A percentile compares a stretch with the other conserved stretches of the same genome.
Conservation (phyloP, 1,284 basidiomycete genomes). For the Melampsora americana region DNA sequence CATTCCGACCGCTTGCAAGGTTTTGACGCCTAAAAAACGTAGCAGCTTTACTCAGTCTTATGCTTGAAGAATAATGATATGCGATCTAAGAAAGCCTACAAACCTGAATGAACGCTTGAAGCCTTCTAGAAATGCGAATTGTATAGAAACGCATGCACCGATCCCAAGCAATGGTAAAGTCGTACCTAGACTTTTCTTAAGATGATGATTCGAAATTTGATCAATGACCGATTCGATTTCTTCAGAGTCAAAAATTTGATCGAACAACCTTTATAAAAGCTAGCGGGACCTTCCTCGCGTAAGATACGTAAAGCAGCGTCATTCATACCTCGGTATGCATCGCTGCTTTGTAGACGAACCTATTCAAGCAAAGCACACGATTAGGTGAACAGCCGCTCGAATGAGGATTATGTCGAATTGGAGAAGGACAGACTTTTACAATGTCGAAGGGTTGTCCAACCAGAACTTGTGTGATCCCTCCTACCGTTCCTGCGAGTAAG, state of each 20-base stretch:
- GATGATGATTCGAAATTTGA: not conserved
- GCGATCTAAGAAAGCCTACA: not conserved
- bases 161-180: conserved; percentile 89
- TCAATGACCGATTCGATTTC: not conserved
- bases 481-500: conserved; percentile 75
- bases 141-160: conserved; percentile 90
- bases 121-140: conserved; percentile 88
- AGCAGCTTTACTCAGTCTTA: not conserved
- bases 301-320: conserved; percentile 83
- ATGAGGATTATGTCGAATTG: not conserved
- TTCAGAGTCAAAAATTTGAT: not conserved
- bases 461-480: conserved; percentile 83
- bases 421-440: conserved; percentile 67
- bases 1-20: not conserved
- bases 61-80: not conserved
- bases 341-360: conserved; percentile 82
- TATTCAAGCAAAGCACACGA: not conserved
- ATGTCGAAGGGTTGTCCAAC: conserved; percentile 96
- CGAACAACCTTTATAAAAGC: conserved; percentile 82
- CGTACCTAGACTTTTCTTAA: conserved; percentile 66
- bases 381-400: not conserved
- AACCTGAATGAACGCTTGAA: conserved; percentile 76
- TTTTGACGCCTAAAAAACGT: conserved; percentile 12
- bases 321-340: conserved; percentile 81
- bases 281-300: conserved; percentile 83